These are phyloP conservation scores for Bothriochloa decipiens DNA, from an alignment of 176 grass and related monocot genomes.

Conservation along the genomic window DNA sequence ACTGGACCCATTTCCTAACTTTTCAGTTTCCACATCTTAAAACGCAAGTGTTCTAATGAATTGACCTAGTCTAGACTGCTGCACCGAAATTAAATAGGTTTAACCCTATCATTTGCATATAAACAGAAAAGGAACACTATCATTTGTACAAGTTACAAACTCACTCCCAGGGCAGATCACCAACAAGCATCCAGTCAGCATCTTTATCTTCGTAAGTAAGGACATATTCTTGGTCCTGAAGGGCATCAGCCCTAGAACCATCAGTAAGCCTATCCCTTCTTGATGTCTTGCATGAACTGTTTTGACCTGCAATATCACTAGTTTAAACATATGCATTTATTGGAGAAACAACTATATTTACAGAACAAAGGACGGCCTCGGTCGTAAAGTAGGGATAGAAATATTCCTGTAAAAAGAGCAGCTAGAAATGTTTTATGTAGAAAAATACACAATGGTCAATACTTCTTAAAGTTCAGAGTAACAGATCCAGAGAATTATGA, in stretches of 20 bases:
- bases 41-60: background rate
- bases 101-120: background rate
- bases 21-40: background rate
- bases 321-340: conserved; percentile 2
- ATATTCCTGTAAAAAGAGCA: background rate
- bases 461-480: background rate
- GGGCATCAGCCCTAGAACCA: conserved; percentile 57
- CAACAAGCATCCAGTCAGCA: conserved; percentile 84
- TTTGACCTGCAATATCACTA: conserved; percentile 50
- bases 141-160: conserved; percentile 25
- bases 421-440: background rate
- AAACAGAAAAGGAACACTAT: background rate
- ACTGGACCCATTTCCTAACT: background rate
- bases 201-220: conserved; percentile 81
- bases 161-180: conserved; percentile 83
- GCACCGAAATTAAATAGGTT: background rate
- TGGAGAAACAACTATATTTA: background rate
- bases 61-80: background rate
- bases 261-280: conserved; percentile 56
- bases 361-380: background rate
- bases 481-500: background rate
- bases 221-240: conserved; percentile 74
- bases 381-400: background rate
- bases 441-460: background rate
- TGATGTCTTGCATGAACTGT: conserved; percentile 40